phyloP scores from a whole-genome alignment of 495 filamentous ascomycete species.

The Usnea hakonensis region DNA sequence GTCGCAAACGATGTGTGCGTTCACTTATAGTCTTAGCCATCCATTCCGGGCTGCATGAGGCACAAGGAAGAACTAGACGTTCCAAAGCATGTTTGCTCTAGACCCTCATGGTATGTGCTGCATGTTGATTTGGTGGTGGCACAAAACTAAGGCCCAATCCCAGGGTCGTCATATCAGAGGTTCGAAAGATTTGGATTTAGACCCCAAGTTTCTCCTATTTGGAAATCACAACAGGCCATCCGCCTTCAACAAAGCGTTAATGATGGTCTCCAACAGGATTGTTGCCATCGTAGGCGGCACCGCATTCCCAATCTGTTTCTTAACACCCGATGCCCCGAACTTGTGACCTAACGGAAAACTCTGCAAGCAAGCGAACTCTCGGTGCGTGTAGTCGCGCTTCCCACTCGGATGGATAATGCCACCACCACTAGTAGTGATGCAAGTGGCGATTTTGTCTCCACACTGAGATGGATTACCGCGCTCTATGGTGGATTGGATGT shows the following conservation, averaged over 20 bases:
- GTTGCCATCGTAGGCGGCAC: conserved; percentile 62
- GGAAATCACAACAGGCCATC: conserved; percentile 36
- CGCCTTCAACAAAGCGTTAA: conserved; percentile 45
- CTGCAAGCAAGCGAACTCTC: conserved; percentile 70
- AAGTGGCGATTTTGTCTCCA: conserved; percentile 43
- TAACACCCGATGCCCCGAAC: conserved; percentile 44
- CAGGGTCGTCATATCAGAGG: background rate
- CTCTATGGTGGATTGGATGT: conserved; percentile 32
- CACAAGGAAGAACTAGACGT: background rate
- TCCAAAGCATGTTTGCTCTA: background rate
- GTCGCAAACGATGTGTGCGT: background rate
- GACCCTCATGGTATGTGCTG: background rate
- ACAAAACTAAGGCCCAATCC: background rate
- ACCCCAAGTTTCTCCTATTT: background rate
- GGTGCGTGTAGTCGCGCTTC: conserved; percentile 53
- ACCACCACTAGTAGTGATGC: conserved; percentile 64
- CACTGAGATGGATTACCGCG: conserved; percentile 30
- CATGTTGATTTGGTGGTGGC: background rate
- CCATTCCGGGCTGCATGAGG: background rate
- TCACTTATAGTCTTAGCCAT: background rate
- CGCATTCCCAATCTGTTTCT: conserved; percentile 80
- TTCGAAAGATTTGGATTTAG: background rate
- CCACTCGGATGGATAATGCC: conserved; percentile 66
- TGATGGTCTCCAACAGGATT: conserved; percentile 51
- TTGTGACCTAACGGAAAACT: conserved; percentile 60